Percentiles rank a stretch among this genome's conserved stretches.
Conservation (phyloP, 768 basidiomycete genomes). For the Suillus ampliporus region DNA sequence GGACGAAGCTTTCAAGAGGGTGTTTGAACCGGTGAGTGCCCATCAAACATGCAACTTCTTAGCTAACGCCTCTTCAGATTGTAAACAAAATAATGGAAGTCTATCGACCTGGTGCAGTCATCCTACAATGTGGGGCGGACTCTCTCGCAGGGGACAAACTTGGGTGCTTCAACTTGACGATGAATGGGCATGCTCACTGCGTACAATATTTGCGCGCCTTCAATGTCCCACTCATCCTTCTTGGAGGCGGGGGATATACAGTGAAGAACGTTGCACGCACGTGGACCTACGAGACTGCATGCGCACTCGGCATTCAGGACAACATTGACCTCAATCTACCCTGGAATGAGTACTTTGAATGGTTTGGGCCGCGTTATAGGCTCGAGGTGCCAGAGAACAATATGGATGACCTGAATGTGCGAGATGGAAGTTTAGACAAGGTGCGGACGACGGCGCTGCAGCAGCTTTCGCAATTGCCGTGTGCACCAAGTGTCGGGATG, state of each 20-base stretch:
- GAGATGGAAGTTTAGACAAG: constrained; percentile 78
- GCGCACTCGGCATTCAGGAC: constrained; percentile 86
- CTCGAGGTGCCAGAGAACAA: constrained; percentile 92
- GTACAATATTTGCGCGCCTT: constrained; percentile 85
- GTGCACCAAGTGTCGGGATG: constrained; percentile 86
- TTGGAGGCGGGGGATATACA: constrained; percentile 97
- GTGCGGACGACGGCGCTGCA: constrained; percentile 71
- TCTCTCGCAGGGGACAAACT: constrained; percentile 95
- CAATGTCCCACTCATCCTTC: constrained; percentile 85
- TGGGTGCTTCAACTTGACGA: constrained; percentile 94
- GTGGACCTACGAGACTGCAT: constrained; percentile 97
- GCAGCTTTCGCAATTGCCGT: constrained; percentile 61
- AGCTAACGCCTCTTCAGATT: constrained; percentile 53
- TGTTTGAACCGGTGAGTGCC: constrained; percentile 88
- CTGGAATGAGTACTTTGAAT: constrained; percentile 93
- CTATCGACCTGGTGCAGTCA: constrained; percentile 84
- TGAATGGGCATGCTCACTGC: constrained; percentile 94
- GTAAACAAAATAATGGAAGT: constrained; percentile 86
- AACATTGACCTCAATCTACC: constrained; percentile 79
- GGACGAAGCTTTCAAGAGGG: constrained; percentile 82
- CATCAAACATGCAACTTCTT: not conserved
- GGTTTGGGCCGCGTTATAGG: constrained; percentile 95
- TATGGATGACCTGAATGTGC: constrained; percentile 91
- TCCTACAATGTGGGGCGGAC: constrained; percentile 96
- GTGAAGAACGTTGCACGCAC: constrained; percentile 94